Evolutionary conservation across 2,329 filamentous ascomycete genomes (phyloP), one percentile per base, ranked within the genome.

Genomic region (Xylaria sp.): DNA sequence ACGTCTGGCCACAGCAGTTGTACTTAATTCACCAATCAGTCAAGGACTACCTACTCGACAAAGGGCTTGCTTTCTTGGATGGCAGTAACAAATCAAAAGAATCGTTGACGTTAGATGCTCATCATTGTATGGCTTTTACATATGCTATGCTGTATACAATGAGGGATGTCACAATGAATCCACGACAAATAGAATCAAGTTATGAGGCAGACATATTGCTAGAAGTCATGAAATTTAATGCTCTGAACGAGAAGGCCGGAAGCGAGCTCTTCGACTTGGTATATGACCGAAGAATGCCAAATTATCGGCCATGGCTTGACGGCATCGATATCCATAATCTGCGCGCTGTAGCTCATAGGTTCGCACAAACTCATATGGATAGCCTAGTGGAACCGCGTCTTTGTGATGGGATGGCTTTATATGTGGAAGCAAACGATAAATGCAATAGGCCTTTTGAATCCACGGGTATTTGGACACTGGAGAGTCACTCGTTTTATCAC

Each of bases 11-110:
- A 5, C 15, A 39, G 25, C 10, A 18, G 13, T 45, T 60, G 12
- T 65, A 65, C n/a, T 12, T 60, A 15, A 60, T 55, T 4, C 55
- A 60, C 28, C 45, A 52, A 32, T 52, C 45, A 41, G 62, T 60
- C 7, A 53, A 36, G 20, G 55, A 55, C 20, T 60, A 65, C 23
- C 39, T 60, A 1, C 25, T 48, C 12, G 34, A 43, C 45, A 15
- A 65, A 41, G 43, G 53, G 41, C 30, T 50, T 12, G 13, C 18
- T n/a, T 59, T 48, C 50, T 28, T 64, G 23, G 20, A 45, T n/a
- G 45, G 18, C 20, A n/a, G 23, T 30, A 59, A 20, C 9, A 52
- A 45, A 13, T 12, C 41, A 6, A 52, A 39, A 39, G 43, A 52
- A 10, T 39, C 56, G 10, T 25, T 53, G 15, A 7, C 23, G 25